A percentile compares a stretch with the other conserved stretches of the same genome.
Conservation (phyloP, 371 early-diverging fungal genomes). For the Rhizopus stolonifer region DNA sequence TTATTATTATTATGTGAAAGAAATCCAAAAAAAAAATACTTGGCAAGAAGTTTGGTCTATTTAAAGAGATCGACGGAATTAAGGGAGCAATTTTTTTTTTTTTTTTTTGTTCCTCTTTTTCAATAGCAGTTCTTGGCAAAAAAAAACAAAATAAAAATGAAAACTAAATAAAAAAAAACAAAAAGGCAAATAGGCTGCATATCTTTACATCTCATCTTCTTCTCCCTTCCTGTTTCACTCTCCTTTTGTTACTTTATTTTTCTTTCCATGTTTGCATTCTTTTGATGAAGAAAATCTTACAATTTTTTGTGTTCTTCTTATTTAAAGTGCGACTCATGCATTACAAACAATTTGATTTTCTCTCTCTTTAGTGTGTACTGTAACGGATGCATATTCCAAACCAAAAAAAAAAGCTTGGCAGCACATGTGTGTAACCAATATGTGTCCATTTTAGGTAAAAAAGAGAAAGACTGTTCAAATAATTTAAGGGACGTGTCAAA, state of each 20-base stretch:
- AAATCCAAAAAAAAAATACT: neutral
- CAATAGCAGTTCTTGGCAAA: neutral
- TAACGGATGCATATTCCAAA: neutral
- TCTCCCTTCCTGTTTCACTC: too few species aligned
- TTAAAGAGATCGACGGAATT: conserved; percentile 1
- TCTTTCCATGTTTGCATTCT: neutral
- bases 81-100: neutral
- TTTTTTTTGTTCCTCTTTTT: conserved; percentile 4
- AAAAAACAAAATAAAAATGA: neutral
- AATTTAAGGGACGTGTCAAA: too few species aligned
- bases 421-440: neutral
- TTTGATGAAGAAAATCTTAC: neutral
- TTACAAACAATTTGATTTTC: neutral
- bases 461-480: too few species aligned
- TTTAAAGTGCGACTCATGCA: neutral
- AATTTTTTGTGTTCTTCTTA: neutral
- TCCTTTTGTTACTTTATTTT: too few species aligned
- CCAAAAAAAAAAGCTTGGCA: neutral
- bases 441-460: too few species aligned
- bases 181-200: neutral
- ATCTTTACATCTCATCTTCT: too few species aligned
- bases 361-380: neutral
- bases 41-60: neutral
- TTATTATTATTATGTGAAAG: neutral
- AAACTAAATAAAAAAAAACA: neutral